Conservation (phyloP, 2,329 filamentous ascomycete genomes). For the Trichothecium sympodiale region DNA sequence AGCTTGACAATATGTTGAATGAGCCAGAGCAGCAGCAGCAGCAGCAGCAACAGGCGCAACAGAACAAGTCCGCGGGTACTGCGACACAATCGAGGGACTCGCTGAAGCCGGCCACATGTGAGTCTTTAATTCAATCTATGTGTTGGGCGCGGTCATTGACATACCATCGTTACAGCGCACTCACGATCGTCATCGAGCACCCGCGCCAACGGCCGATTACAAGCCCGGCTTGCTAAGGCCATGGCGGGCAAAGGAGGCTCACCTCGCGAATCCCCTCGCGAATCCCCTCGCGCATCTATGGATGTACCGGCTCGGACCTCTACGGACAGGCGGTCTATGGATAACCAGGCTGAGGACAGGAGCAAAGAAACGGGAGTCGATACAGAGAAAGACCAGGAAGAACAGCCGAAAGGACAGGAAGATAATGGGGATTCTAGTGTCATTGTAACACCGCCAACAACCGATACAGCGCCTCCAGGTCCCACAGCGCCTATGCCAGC, state of each 20-base stretch:
- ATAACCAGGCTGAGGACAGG: conserved; percentile 3
- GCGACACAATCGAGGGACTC: conserved; percentile 12
- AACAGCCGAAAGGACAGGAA: background rate
- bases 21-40: conserved; percentile 44
- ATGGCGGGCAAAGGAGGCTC: conserved; percentile 56
- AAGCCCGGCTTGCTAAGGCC: conserved; percentile 81
- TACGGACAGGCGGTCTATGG: conserved; percentile 17
- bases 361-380: conserved; percentile 1
- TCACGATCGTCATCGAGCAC: conserved; percentile 55
- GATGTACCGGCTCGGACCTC: conserved; percentile 17
- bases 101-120: conserved; percentile 1
- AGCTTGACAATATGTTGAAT: conserved; percentile 80
- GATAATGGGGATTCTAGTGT: background rate
- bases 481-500: background rate
- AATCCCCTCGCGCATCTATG: conserved; percentile 23
- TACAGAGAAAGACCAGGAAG: background rate
- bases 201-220: conserved; percentile 67
- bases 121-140: background rate
- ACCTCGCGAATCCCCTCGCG: conserved; percentile 7
- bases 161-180: conserved; percentile 16
- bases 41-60: conserved; percentile 17
- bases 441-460: background rate
- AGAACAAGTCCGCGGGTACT: conserved; percentile 5
- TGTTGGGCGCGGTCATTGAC: conserved; percentile 2
- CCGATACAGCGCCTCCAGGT: background rate